Evolutionary conservation across 768 basidiomycete genomes (phyloP).

Genomic region (Coprinopsis strossmayeri): DNA sequence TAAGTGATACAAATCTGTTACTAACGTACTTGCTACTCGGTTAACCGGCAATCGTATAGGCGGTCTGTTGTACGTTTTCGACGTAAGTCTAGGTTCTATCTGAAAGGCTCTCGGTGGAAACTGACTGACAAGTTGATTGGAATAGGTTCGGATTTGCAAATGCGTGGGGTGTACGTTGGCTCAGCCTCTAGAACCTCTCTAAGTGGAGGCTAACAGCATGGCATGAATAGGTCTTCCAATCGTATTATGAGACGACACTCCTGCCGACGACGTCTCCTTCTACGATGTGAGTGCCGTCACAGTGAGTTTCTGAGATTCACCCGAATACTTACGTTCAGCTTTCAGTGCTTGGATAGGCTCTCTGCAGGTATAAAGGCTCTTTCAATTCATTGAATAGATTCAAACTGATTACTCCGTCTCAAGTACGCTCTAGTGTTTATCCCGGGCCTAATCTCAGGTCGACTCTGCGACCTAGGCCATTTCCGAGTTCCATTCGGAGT

Average conservation of each 20-base stretch:
- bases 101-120: no score
- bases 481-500: slow-evolving; percentile 40
- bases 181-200: neutral
- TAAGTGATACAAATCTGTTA: no score
- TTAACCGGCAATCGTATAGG: slow-evolving; percentile 18
- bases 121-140: no score
- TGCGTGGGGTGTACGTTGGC: slow-evolving; percentile 59
- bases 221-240: slow-evolving; percentile 58
- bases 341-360: slow-evolving; percentile 80
- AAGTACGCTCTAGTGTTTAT: slow-evolving; percentile 46
- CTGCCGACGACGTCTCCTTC: slow-evolving; percentile 48
- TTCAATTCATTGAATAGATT: neutral
- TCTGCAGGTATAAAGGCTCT: slow-evolving; percentile 40
- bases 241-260: slow-evolving; percentile 54
- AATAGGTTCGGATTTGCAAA: slow-evolving; percentile 67
- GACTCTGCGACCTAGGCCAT: slow-evolving; percentile 57
- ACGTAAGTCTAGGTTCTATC: slow-evolving; percentile 36
- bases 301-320: neutral
- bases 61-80: slow-evolving; percentile 39
- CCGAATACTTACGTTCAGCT: no score
- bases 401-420: slow-evolving; percentile 5
- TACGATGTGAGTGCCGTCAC: slow-evolving; percentile 44
- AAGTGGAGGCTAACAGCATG: neutral
- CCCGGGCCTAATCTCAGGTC: slow-evolving; percentile 45
- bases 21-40: neutral